These are phyloP conservation scores for Craterostigma plantagineum DNA, from an alignment of 257 asterid species.

Conservation along the genomic window DNA sequence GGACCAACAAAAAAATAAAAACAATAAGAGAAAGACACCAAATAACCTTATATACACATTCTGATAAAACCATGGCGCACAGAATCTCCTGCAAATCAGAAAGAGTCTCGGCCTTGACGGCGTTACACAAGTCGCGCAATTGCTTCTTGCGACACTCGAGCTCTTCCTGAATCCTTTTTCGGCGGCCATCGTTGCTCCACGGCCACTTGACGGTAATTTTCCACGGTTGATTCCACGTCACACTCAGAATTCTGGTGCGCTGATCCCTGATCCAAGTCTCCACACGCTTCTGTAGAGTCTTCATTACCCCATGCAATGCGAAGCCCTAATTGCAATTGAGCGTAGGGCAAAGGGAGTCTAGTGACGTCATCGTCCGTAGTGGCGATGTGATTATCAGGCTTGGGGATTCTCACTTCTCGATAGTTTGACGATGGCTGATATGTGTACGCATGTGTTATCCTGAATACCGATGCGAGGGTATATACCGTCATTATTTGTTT, in stretches of 20 bases:
- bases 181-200: slow-evolving; percentile 52
- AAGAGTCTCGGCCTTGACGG: slow-evolving; percentile 72
- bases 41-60: slow-evolving; percentile 84
- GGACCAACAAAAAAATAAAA: not conserved
- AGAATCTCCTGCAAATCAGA: slow-evolving; percentile 87
- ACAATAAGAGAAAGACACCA: slow-evolving; percentile 2
- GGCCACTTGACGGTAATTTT: slow-evolving; percentile 71
- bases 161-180: slow-evolving; percentile 59
- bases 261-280: slow-evolving; percentile 94
- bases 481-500: too few species aligned
- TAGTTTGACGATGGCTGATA: not conserved
- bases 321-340: too few species aligned
- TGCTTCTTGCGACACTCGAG: slow-evolving; percentile 60
- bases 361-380: too few species aligned
- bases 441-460: too few species aligned
- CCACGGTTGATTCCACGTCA: slow-evolving; percentile 86
- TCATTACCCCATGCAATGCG: slow-evolving; percentile 22
- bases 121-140: slow-evolving; percentile 52
- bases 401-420: not conserved
- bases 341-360: too few species aligned
- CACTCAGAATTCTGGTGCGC: slow-evolving; percentile 47
- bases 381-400: too few species aligned
- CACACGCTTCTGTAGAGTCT: slow-evolving; percentile 48
- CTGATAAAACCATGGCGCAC: slow-evolving; percentile 97
- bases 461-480: too few species aligned